These are phyloP conservation scores for Tylopilus sp. DNA, from an alignment of 768 basidiomycete genomes.

Conservation along the genomic window DNA sequence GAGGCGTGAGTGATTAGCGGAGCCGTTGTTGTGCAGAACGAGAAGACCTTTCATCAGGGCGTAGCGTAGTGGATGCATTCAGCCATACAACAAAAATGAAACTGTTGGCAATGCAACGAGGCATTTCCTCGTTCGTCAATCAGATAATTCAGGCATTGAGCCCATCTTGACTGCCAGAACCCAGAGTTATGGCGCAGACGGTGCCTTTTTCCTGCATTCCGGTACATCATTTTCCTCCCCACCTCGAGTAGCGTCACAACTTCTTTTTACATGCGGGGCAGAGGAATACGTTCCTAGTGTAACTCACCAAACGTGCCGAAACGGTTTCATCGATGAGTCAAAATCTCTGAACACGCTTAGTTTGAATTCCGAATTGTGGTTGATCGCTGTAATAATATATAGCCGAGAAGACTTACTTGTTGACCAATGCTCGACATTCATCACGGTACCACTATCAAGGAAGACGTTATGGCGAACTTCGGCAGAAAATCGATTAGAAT, in stretches of 20 bases:
- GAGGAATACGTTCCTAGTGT: background rate
- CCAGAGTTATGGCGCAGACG: background rate
- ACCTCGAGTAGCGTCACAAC: background rate
- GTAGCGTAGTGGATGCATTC: background rate
- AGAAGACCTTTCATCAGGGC: background rate
- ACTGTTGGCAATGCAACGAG: conserved; percentile 17
- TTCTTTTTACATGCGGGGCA: conserved; percentile 1
- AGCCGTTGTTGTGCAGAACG: conserved; percentile 2
- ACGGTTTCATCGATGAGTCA: conserved; percentile 19
- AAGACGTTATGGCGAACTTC: conserved; percentile 17
- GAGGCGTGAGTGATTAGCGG: conserved; percentile 14
- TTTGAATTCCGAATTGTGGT: too few species aligned
- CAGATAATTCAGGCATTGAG: background rate
- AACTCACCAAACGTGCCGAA: conserved; percentile 10
- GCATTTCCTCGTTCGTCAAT: conserved; percentile 1
- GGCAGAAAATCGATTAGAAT: conserved; percentile 1
- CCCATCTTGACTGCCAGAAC: conserved; percentile 2
- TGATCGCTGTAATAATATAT: conserved; percentile 1
- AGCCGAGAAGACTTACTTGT: conserved; percentile 9
- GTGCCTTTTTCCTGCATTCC: conserved; percentile 8
- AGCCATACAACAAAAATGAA: background rate
- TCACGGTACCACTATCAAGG: background rate
- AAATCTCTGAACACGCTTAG: conserved; percentile 4
- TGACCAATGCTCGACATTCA: conserved; percentile 3
- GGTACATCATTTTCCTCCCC: conserved; percentile 1